Base-by-base conservation (phyloP, 139 green algal genomes). In the Coccomyxa sp. region DNA sequence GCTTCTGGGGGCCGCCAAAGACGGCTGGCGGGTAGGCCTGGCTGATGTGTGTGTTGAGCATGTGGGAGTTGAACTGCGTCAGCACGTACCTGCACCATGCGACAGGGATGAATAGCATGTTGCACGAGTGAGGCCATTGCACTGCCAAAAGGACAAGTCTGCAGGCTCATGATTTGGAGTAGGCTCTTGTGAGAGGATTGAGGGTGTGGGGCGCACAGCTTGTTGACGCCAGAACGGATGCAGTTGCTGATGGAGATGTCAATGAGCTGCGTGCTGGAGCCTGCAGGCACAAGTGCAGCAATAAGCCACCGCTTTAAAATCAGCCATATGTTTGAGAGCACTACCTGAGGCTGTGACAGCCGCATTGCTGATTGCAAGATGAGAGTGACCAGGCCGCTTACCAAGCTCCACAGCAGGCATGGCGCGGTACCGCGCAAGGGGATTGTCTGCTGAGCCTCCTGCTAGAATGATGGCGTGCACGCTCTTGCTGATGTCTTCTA, bases 181-280 rank as follows among this genome's bases (percentile, higher is more conserved):
- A 41, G 22, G 22, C 24, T 12, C 7, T 8, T 39, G n/a, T 40
- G 6, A 27, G n/a, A n/a, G n/a, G n/a, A n/a, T n/a, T n/a, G 50
- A 64, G 50, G 44, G 50, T 75, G 37, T 64, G 39, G 7, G 7
- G 44, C 85, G 76, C 70, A 89, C 83, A 91, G 85, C 41, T 90
- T 90, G 79, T 90, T 91, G 71, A 91, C 76, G 68, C 87, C 87
- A 33, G 86, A 78, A 8, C 77, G 74, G 27, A 91, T 84, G 83
- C 83, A 89, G 74, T 91, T 91, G 73, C 86, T 90, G 79, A 91
- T 86, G 7, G 87, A 79, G 6, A 90, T 58, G 44, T 91, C 87
- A 18, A 91, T 78, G 70, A 91, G 75, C 50, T 85, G 77, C 37
- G 82, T 76, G n/a, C 71, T 83, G 36, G 76, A 82, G 34, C 81